These are phyloP conservation scores for Taiozyma onychis DNA, from an alignment of 1,139 yeast genomes.

Conservation along the genomic window DNA sequence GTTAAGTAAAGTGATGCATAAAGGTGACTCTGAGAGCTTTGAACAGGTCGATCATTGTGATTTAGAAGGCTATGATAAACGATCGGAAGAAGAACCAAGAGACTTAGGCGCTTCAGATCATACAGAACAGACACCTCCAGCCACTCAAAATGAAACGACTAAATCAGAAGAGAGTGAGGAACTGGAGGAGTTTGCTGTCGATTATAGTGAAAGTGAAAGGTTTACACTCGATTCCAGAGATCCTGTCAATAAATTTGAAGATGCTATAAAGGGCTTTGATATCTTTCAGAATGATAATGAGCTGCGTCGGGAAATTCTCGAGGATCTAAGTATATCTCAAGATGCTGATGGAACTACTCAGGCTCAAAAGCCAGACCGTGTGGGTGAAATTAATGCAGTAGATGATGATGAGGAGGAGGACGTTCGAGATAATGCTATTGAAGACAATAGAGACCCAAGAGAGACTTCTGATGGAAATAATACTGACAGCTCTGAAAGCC, in stretches of 20 bases:
- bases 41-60: slow-evolving; percentile 5
- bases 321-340: background rate
- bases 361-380: background rate
- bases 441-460: background rate
- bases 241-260: background rate
- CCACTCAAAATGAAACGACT: background rate
- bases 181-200: background rate
- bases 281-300: background rate
- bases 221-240: background rate
- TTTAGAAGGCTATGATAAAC: background rate
- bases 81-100: background rate
- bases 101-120: background rate
- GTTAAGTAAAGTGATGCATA: slow-evolving; percentile 1
- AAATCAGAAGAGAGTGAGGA: background rate
- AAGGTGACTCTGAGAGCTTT: slow-evolving; percentile 1
- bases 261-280: background rate
- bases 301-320: background rate
- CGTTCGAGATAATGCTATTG: background rate
- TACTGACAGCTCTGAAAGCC: background rate
- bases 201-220: background rate
- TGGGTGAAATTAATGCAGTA: background rate
- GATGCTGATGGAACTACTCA: background rate
- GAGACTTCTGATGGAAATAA: background rate
- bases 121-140: background rate
- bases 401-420: background rate